phyloP scores from a whole-genome alignment of 306 rosid species.

The Cyamopsis tetragonoloba region DNA sequence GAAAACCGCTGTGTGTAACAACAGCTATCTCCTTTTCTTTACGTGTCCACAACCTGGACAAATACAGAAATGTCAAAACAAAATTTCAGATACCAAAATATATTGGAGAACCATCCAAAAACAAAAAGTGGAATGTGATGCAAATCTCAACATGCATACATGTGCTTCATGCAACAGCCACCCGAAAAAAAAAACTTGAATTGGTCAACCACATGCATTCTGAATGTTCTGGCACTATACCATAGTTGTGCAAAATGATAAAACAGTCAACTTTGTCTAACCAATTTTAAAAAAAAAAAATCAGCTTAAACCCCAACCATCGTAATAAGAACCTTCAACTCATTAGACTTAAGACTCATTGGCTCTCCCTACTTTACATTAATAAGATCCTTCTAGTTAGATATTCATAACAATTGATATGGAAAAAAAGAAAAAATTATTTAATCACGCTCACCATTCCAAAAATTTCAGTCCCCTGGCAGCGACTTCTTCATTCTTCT shows the following conservation, averaged over 20 bases:
- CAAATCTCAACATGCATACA: not conserved
- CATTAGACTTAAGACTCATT: not conserved
- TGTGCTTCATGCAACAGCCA: constrained; percentile 6
- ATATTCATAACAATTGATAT: not conserved
- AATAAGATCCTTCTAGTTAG: not conserved
- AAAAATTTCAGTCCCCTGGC: constrained; percentile 77
- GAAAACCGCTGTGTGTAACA: constrained; percentile 74
- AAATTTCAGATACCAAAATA: not conserved
- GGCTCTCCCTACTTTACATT: not conserved
- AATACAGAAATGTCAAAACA: not conserved
- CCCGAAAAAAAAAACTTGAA: not conserved
- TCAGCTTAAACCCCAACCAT: not conserved
- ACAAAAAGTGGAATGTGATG: not conserved
- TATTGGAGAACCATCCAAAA: constrained; percentile 1
- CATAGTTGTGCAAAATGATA: not conserved
- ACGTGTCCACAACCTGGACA: constrained; percentile 88
- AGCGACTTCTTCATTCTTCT: constrained; percentile 69
- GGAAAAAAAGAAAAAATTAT: not conserved
- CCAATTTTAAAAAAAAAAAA: not conserved
- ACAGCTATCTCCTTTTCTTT: constrained; percentile 89
- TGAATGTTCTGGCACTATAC: not conserved
- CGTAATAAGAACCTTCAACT: not conserved
- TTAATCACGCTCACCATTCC: constrained; percentile 55
- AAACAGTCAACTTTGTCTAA: not conserved
- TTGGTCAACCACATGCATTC: not conserved